Percentiles rank a stretch among this genome's conserved stretches.
phyloP scores from a whole-genome alignment of 2,329 filamentous ascomycete species.

The Hymenoscyphus linearis region DNA sequence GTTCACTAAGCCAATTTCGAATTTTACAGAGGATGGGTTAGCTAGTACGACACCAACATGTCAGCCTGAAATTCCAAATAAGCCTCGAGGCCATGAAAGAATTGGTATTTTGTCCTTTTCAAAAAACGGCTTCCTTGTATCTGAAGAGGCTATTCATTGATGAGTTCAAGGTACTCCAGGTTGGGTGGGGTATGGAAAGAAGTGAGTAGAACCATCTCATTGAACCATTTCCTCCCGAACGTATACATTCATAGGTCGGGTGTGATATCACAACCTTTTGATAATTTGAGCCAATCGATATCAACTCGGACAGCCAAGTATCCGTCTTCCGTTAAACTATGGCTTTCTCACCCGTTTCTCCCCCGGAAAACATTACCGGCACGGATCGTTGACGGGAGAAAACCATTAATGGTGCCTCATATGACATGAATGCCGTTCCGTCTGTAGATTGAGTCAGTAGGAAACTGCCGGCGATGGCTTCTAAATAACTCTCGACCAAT shows the following conservation, averaged over 20 bases:
- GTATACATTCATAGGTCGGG: background rate
- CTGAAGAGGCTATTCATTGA: background rate
- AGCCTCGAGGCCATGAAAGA: constrained; percentile 11
- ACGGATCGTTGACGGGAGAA: background rate
- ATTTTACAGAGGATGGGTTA: constrained; percentile 1
- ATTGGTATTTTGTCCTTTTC: constrained; percentile 6
- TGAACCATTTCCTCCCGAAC: background rate
- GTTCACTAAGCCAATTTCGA: background rate
- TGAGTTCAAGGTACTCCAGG: background rate
- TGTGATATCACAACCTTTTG: background rate
- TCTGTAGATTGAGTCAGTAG: background rate
- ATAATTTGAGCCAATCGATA: background rate
- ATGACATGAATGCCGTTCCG: constrained; percentile 8
- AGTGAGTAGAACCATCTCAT: background rate
- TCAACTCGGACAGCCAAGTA: background rate
- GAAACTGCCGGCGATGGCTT: constrained; percentile 5
- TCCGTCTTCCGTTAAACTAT: background rate
- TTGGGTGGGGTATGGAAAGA: background rate
- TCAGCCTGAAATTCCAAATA: background rate
- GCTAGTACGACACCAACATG: constrained; percentile 11
- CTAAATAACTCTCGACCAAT: constrained; percentile 10
- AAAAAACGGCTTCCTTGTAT: background rate
- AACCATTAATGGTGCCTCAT: constrained; percentile 1
- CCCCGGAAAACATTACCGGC: background rate
- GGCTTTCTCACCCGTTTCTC: background rate